Conservation (phyloP, 2,329 filamentous ascomycete species). For the Dactylellina haptotyla region DNA sequence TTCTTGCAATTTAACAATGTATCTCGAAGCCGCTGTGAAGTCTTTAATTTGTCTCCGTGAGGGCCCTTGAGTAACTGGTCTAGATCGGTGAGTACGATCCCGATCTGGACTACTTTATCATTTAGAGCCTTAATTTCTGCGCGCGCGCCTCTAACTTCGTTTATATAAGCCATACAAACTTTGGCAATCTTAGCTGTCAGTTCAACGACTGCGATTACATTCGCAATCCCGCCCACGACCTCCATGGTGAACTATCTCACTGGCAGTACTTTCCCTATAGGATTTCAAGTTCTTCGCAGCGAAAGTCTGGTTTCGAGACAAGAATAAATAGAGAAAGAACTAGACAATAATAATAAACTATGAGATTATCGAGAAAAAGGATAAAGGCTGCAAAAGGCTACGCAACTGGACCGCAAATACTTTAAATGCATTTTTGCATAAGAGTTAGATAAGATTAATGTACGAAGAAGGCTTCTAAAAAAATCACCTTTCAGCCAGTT, state of each 20-base stretch:
- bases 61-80: not conserved
- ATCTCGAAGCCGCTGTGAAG: constrained; percentile 3
- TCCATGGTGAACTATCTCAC: constrained; percentile 10
- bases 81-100: not conserved
- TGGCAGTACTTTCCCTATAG: too few relatives aligned
- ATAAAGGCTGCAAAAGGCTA: too few relatives aligned
- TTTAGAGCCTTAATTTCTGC: not conserved
- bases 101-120: not conserved
- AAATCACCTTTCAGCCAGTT: too few relatives aligned
- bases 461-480: too few relatives aligned
- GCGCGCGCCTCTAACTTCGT: not conserved
- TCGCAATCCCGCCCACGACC: constrained; percentile 13
- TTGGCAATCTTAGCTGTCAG: constrained; percentile 3
- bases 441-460: too few relatives aligned
- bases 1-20: not conserved
- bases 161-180: not conserved
- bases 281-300: too few relatives aligned
- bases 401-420: too few relatives aligned
- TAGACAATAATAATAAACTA: too few relatives aligned
- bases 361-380: too few relatives aligned
- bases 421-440: too few relatives aligned
- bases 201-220: constrained; percentile 9
- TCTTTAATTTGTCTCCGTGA: not conserved
- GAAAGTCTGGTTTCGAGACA: too few relatives aligned
- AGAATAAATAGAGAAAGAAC: too few relatives aligned